Base-by-base conservation (phyloP, 1,139 yeast species). In the Geotrichum siamense region DNA sequence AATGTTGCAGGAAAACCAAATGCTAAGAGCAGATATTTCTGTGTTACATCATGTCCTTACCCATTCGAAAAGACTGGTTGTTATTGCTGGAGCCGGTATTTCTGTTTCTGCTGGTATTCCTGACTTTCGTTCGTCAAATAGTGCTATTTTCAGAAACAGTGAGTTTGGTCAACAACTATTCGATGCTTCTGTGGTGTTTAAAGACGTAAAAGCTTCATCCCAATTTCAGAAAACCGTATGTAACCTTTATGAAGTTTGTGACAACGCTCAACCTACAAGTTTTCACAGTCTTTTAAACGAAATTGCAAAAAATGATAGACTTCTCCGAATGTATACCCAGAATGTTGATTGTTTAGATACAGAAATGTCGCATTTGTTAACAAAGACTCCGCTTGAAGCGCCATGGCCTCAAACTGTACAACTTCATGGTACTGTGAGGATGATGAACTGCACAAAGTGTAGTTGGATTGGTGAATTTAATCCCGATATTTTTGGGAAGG, bases 61-160 rank as follows among this genome's bases (percentile, higher is more conserved):
- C 68, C 58, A 69, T 68, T 38, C 69, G 61, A 39, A 61, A 40
- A 51, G 59, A 25, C 50, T 63, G 30, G 50, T 63, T 8, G 63
- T 61, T 17, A 71, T 86, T 28, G 77, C 91, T 0, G 96, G 96
- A 3, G 96, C 96, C 9, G 96, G 96, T 2, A 78, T 84, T 26
- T 83, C 94, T 22, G 91, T 89, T 47, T 83, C 83, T 36, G 86
- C 94, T 0, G 96, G 96, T 2, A 85, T 86, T 34, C 95, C 95
- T 2, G 96, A 86, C 60, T 86, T 86, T 59, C 68, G 96, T 50
- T 83, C 94, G 0, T 69, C 80, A 12, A 76, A 79, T 52, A 95
- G 94, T 2, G 76, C 79, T 50, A 71, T 79, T 43, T 74, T 82
- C 39, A 76, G 78, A 52, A 56, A 60, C 3, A 61, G 66, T 2